These are phyloP conservation scores for Akanthomyces dipterigenus DNA, from an alignment of 2,329 filamentous ascomycete species.

Conservation along the genomic window DNA sequence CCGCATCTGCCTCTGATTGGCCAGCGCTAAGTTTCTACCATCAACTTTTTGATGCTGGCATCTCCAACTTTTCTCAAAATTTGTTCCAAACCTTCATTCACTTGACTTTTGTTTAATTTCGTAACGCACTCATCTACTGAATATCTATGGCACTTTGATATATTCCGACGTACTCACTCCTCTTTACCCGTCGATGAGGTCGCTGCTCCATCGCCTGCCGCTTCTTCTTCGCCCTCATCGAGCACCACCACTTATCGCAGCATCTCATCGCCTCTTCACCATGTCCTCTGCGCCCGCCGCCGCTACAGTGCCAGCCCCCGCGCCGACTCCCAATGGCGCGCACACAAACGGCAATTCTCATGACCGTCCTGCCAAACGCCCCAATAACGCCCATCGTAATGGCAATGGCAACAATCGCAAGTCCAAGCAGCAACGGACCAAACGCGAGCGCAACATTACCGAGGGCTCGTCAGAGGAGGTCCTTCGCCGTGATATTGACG, in stretches of 20 bases:
- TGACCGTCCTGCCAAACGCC: slow-evolving; percentile 7
- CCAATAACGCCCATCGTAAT: slow-evolving; percentile 4
- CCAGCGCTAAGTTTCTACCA: neutral
- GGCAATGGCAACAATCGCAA: slow-evolving; percentile 13
- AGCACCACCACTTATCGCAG: neutral
- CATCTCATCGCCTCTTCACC: neutral
- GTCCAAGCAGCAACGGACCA: slow-evolving; percentile 44
- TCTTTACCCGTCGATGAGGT: neutral
- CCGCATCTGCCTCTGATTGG: neutral
- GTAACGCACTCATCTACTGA: neutral
- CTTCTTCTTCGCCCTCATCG: neutral
- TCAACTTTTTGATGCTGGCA: neutral
- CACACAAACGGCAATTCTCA: neutral
- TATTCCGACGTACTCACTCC: too few species aligned
- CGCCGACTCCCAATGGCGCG: neutral
- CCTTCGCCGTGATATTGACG: slow-evolving; percentile 55
- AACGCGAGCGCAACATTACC: slow-evolving; percentile 53
- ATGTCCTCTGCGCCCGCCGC: neutral
- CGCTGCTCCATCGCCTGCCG: neutral
- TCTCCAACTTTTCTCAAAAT: neutral
- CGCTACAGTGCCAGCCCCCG: neutral
- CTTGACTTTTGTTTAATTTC: neutral
- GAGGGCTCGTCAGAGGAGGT: slow-evolving; percentile 62
- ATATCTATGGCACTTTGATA: neutral
- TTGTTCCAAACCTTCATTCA: neutral